These are phyloP conservation scores for Phytophthora cactorum DNA, from an alignment of 352 stramenopile genomes.

Conservation along the genomic window DNA sequence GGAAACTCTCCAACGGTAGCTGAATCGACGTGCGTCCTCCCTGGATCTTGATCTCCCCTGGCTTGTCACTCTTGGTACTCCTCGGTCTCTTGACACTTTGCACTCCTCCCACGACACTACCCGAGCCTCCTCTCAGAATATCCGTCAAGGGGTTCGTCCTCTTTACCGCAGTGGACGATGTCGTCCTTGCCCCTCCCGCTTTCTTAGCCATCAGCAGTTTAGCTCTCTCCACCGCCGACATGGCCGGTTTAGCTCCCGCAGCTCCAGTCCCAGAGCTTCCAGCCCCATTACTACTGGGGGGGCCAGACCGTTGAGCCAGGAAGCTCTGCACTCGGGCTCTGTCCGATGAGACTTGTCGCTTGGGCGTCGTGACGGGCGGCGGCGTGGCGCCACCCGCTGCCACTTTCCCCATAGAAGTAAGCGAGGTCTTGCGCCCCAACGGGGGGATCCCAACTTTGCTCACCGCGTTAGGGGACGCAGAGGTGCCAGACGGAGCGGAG, in stretches of 20 bases:
- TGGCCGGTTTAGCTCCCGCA: conserved; percentile 34
- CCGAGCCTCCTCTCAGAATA: conserved; percentile 72
- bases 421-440: conserved; percentile 29
- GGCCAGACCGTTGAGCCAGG: conserved; percentile 50
- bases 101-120: conserved; percentile 69
- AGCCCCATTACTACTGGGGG: conserved; percentile 14
- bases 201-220: conserved; percentile 87
- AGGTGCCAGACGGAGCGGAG: conserved; percentile 8
- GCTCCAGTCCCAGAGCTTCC: background rate
- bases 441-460: background rate
- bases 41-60: conserved; percentile 80
- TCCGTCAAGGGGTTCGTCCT: conserved; percentile 79
- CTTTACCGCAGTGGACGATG: conserved; percentile 54
- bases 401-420: conserved; percentile 17
- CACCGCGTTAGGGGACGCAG: conserved; percentile 20
- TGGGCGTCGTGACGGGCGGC: conserved; percentile 46
- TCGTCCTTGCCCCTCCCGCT: conserved; percentile 28
- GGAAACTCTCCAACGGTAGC: conserved; percentile 78
- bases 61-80: conserved; percentile 75
- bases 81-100: conserved; percentile 67
- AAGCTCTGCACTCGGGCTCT: conserved; percentile 73
- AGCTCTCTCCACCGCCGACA: conserved; percentile 74
- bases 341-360: conserved; percentile 57
- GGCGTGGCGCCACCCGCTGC: conserved; percentile 18
- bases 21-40: conserved; percentile 79